These are phyloP conservation scores for Flammula alnicola DNA, from an alignment of 1,284 basidiomycete species.

Conservation along the genomic window DNA sequence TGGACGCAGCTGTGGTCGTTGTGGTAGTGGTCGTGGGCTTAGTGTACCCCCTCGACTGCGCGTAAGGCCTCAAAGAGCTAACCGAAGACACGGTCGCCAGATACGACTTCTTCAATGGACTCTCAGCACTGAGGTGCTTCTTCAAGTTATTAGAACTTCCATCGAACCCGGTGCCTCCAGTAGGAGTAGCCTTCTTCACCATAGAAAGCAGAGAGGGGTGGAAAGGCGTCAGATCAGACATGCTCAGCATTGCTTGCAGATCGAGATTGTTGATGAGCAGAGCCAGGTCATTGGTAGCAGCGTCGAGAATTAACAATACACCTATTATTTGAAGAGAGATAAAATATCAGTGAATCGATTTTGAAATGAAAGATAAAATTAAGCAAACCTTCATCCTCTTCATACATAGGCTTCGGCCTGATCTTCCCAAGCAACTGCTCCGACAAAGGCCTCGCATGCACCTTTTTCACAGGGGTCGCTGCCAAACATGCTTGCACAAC, in stretches of 20 bases:
- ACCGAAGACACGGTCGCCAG: slow-evolving; percentile 28
- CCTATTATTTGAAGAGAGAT: slow-evolving; percentile 45
- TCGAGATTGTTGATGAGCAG: slow-evolving; percentile 76
- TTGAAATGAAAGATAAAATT: slow-evolving; percentile 4
- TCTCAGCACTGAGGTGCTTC: slow-evolving; percentile 25
- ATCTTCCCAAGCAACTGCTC: slow-evolving; percentile 61
- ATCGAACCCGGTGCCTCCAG: slow-evolving; percentile 39
- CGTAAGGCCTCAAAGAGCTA: slow-evolving; percentile 64
- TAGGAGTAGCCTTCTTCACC: slow-evolving; percentile 13
- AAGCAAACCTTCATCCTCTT: slow-evolving; percentile 53
- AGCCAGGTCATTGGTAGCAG: slow-evolving; percentile 78
- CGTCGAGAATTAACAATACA: slow-evolving; percentile 71
- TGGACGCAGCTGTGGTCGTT: not conserved
- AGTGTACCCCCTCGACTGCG: slow-evolving; percentile 44
- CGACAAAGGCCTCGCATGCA: slow-evolving; percentile 60
- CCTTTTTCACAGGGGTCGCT: slow-evolving; percentile 56
- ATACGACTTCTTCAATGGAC: slow-evolving; percentile 32
- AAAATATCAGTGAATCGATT: slow-evolving; percentile 8
- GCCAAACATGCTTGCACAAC: not conserved
- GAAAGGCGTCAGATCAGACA: slow-evolving; percentile 52
- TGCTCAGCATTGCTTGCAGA: slow-evolving; percentile 71
- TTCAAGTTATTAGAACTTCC: slow-evolving; percentile 22
- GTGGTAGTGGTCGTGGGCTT: slow-evolving; percentile 6
- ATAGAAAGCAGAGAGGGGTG: slow-evolving; percentile 28
- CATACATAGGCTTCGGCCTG: slow-evolving; percentile 56